Percentiles rank a stretch among this genome's conserved stretches.
These are phyloP conservation scores for Aspergillus oerlinghausenensis DNA, from an alignment of 2,329 filamentous ascomycete genomes.

Conservation along the genomic window DNA sequence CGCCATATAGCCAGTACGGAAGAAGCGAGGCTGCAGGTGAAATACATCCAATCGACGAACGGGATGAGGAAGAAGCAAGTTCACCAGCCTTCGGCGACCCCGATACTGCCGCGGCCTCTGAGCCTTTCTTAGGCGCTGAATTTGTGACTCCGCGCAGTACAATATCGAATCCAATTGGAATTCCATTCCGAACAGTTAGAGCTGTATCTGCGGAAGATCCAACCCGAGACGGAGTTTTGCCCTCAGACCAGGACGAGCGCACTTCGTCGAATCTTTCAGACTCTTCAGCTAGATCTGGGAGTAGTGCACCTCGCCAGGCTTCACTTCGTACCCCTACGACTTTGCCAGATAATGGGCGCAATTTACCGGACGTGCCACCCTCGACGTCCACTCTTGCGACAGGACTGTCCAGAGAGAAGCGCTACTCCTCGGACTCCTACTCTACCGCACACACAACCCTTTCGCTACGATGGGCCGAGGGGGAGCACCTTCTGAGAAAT, in stretches of 20 bases:
- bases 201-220: background rate
- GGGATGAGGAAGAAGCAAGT: conserved; percentile 54
- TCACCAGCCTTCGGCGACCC: background rate
- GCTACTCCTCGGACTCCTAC: conserved; percentile 47
- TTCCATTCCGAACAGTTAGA: background rate
- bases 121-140: conserved; percentile 24
- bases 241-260: conserved; percentile 50
- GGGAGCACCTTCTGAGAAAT: conserved; percentile 48
- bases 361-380: conserved; percentile 22
- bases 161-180: conserved; percentile 3
- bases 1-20: conserved; percentile 47
- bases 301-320: conserved; percentile 15
- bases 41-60: conserved; percentile 61
- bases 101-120: conserved; percentile 12
- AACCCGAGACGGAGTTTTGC: conserved; percentile 32
- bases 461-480: conserved; percentile 48
- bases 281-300: conserved; percentile 27
- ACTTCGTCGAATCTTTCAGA: conserved; percentile 56
- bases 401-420: conserved; percentile 28
- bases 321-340: conserved; percentile 19
- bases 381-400: conserved; percentile 17
- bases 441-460: conserved; percentile 49
- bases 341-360: conserved; percentile 20
- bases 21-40: conserved; percentile 47
- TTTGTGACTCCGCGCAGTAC: conserved; percentile 25